Evolutionary conservation across 495 filamentous ascomycete genomes (phyloP), one percentile per base, ranked within the genome.

Genomic region (Penicillium flavigenum): DNA sequence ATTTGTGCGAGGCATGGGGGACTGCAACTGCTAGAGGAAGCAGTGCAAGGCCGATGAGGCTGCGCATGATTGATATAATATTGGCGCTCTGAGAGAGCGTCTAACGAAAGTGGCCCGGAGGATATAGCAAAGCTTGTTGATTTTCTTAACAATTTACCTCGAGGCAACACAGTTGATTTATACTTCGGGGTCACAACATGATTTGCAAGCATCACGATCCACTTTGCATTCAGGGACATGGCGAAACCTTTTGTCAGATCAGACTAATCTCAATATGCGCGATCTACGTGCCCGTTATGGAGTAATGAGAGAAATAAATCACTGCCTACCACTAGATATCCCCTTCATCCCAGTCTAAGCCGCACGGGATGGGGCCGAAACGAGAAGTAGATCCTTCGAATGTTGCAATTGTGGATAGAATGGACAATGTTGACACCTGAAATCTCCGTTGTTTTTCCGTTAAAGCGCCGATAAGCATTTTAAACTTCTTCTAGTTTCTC

Each of bases 21-120:
- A 61, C 47, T 14, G 62, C 62, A 11, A 20, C 38, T 50, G 51
- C 62, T 39, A 64, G 27, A 17, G 58, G 55, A 32, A 64, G 62
- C 29, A 64, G 36, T 19, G 51, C 62, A 8, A 64, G 59, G 22
- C 58, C 19, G 14, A 38, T 39, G 36, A 64, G 36, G 36, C 45
- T 61, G 51, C 54, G 59, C 62, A 64, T 64, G 34, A 17, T 59
- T 50, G 41, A 32, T 29, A 26, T 32, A 27, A 53, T 17, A 31
- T n/a, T n/a, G 24, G 17, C 3, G 2, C n/a, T 17, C 7, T 9
- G 36, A 4, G 36, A 17, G 31, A 4, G 7, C 0, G 5, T 5
- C 4, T n/a, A n/a, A 47, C 9, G 45, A 17, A n/a, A 14, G 19
- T 14, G 22, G 20, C 42, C 42, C 11, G 17, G 12, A 9, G 10